A percentile compares a stretch with the other conserved stretches of the same genome.
These are phyloP conservation scores for Shiraia sp. DNA, from an alignment of 2,329 filamentous ascomycete genomes.

Conservation along the genomic window DNA sequence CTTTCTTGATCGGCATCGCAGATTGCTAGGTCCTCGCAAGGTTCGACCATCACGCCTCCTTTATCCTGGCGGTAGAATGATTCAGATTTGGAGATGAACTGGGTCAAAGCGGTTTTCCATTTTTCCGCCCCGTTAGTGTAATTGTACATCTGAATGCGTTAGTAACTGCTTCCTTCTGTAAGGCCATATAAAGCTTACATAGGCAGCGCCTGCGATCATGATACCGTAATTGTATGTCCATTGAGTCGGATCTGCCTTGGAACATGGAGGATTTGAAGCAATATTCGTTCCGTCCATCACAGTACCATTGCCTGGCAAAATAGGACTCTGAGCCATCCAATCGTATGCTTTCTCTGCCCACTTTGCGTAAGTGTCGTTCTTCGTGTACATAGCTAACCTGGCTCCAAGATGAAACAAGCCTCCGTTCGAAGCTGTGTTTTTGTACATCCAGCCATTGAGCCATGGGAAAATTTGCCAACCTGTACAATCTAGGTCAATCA, in stretches of 20 bases:
- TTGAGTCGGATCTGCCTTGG: constrained; percentile 32
- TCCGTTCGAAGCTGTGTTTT: constrained; percentile 45
- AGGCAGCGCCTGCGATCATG: constrained; percentile 39
- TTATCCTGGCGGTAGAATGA: constrained; percentile 47
- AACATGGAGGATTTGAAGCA: constrained; percentile 24
- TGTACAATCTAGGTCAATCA: too few relatives aligned
- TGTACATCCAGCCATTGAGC: constrained; percentile 43
- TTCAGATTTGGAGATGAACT: constrained; percentile 34
- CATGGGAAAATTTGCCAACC: constrained; percentile 34
- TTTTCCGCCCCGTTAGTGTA: constrained; percentile 42
- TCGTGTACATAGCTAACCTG: constrained; percentile 42
- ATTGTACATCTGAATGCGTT: constrained; percentile 42
- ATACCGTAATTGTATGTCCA: constrained; percentile 47
- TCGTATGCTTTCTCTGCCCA: constrained; percentile 43
- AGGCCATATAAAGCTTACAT: constrained; percentile 16
- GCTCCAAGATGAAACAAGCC: constrained; percentile 46
- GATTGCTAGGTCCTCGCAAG: constrained; percentile 46
- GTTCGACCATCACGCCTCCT: constrained; percentile 47
- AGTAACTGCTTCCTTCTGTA: not conserved
- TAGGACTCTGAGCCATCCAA: constrained; percentile 36
- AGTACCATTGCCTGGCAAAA: constrained; percentile 28
- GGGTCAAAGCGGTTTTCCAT: constrained; percentile 35
- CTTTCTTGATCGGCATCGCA: constrained; percentile 52
- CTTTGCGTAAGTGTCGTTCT: constrained; percentile 41
- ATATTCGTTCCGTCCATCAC: constrained; percentile 36